Evolutionary conservation across 2,329 filamentous ascomycete genomes (phyloP), one percentile per base, ranked within the genome.

Genomic region (Rhexocercosporidium sp.): DNA sequence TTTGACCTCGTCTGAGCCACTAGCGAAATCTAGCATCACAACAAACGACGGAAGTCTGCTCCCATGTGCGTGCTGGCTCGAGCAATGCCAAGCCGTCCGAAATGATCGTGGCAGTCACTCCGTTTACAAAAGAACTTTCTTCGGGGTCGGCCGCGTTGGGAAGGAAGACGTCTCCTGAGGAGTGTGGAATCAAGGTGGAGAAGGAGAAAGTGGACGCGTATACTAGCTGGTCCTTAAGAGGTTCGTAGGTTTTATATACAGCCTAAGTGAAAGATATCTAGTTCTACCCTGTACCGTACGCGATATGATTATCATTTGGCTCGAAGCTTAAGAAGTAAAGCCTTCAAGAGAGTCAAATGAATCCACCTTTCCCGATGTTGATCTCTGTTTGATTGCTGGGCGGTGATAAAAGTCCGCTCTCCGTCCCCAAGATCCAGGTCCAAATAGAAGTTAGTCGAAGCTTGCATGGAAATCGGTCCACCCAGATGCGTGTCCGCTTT

Each of bases 1-100:
- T 53, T 53, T 53, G 49, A 53, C 49, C 49, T 27, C 16, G 27
- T 53, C 34, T 11, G 49, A 53, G 49, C 49, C 49, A 25, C 49
- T 53, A 53, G 53, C 31, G 29, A 37, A 22, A 3, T 20, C 29
- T n/a, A 22, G 37, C 29, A 56, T 34, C 29, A 37, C 29, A 27
- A 53, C 4, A n/a, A 31, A 53, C 27, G 44, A 47, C 44, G 51
- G 51, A 37, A 56, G 51, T 31, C 18, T 56, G 16, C 18, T 56
- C 29, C 51, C 51, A 27, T 20, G 18, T 56, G 29, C 12, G 37
- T 7, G n/a, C 31, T 56, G 34, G 8, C 27, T 51, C 22, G 9
- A 27, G 44, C 22, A 14, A 41, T 25, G 54, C 54, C 34, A 25
- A 12, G 11, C 18, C 18, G 49, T 53, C n/a, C 16, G 49, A n/a